Base-by-base conservation (phyloP, 169 alveolate genomes). In the Pseudocohnilembus persalinus region DNA sequence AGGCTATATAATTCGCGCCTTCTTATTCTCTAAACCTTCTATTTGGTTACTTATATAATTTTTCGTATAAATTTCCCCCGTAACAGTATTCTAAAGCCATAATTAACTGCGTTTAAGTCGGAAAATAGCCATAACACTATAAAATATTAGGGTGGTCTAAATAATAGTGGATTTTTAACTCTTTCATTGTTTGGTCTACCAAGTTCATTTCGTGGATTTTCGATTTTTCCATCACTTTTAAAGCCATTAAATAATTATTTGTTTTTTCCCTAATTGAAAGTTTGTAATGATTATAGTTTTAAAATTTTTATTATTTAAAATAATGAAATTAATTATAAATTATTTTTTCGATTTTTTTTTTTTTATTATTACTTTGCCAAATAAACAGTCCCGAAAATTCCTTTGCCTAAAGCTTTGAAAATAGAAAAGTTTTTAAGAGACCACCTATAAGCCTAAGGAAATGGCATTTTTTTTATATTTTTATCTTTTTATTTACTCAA, bases 1-100 rank as follows among this genome's bases (percentile, higher is more conserved):
- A 65, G 78, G 83, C 73, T 30, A 85, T 79, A 34, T 79, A 85
- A 27, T 78, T 83, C 0, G 90, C 83, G n/a, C 83, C 79, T 28
- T 73, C 31, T 74, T 79, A 31, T 64, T 85, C 90, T 29, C 82
- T 15, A 31, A 80, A 85, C 33, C 79, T 78, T 78, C 77, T 76
- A 49, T 63, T 84, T 27, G 84, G 1, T 73, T 85, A 74, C 20
- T 20, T 49, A 49, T 49, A 49, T 20, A 49, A 11, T 49, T 49
- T 49, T 20, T 49, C 68, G 20, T 11, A 49, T 49, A 49, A 49
- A 49, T 49, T 49, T 49, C 68, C 68, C 68, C 68, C 68, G 68
- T 11, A 49, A 49, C 68, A 49, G 20, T 49, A 49, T 20, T 49
- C 68, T 49, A 49, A 49, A 49, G 68, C 68, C 20, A 49, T 49